Evolutionary conservation across 2,329 filamentous ascomycete genomes (phyloP).

Genomic region (Talaromyces sp.): DNA sequence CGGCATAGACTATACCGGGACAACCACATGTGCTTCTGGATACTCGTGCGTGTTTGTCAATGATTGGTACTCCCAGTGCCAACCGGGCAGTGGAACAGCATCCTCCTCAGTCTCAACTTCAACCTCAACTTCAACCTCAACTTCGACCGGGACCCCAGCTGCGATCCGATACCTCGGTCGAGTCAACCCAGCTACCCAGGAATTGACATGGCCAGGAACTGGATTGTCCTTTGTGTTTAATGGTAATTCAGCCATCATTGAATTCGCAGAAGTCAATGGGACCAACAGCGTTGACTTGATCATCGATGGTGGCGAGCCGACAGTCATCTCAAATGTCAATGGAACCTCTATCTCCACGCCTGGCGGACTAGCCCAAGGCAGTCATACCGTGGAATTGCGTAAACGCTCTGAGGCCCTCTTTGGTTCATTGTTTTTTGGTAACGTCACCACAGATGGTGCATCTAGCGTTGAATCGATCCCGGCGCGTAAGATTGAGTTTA

Average conservation of each 20-base stretch:
- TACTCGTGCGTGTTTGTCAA: neutral
- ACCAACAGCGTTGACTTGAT: conserved; percentile 11
- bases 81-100: neutral
- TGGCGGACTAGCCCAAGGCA: neutral
- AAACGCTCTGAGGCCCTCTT: conserved; percentile 12
- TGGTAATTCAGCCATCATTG: conserved; percentile 3
- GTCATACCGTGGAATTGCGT: conserved; percentile 9
- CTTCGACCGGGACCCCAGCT: neutral
- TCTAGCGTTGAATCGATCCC: neutral
- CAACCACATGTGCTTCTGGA: neutral
- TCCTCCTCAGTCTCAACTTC: neutral
- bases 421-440: conserved; percentile 6
- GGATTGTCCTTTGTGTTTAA: conserved; percentile 2
- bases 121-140: neutral
- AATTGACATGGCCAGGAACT: conserved; percentile 14
- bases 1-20: neutral
- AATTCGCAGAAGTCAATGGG: neutral
- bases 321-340: conserved; percentile 5
- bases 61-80: conserved; percentile 3
- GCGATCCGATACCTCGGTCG: conserved; percentile 8
- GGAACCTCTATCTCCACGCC: conserved; percentile 5
- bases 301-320: conserved; percentile 4
- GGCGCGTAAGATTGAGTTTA: conserved; percentile 5
- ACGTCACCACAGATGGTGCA: conserved; percentile 7
- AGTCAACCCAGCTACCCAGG: conserved; percentile 7